Base-by-base conservation (phyloP, 768 basidiomycete genomes). In the Hebeloma cylindrosporum region DNA sequence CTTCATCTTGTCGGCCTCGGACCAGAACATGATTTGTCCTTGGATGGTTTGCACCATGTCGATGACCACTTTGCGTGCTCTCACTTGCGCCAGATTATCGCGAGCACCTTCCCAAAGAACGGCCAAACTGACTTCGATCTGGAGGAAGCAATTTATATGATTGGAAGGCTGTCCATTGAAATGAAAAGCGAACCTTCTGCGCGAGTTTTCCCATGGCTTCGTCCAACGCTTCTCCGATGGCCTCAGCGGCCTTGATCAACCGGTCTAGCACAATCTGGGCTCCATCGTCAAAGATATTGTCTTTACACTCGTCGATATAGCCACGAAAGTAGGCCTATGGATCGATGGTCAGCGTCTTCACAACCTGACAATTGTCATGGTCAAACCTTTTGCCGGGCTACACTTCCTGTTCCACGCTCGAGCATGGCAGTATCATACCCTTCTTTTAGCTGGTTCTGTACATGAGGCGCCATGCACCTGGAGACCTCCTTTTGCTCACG, bases 401-500 rank as follows among this genome's bases (percentile, higher is more conserved):
- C 79, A 45, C 77, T 78, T 7, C 82, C 82, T 13, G 27, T 64
- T 2, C 82, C 82, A 29, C 70, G 58, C 51, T 82, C 78, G 40
- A 70, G 62, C 73, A 79, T 75, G 0, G 82, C 80, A 2, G 49
- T 62, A 39, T 76, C 60, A 54, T 84, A 84, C 0, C 77, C 79
- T 5, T 74, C 71, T 7, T 65, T 18, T 8, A 83, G 66, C 51
- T 77, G 71, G 7, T 57, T 56, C 50, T 79, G 77, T 9, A 83
- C 72, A 54, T 80, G 75, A 11, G 80, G 80, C 8, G 78, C 70
- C 47, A 83, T 65, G 50, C 69, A 75, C 14, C 80, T 68, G 0
- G 80, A 82, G 5, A 79, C 65, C 40, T 82, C 78, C 61, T 83
- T 82, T 61, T 82, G 81, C 48, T 80, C 68, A 11, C 53, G 64